Evolutionary conservation across 164 flowering plant species (phyloP).

Genomic region (Piper betle): DNA sequence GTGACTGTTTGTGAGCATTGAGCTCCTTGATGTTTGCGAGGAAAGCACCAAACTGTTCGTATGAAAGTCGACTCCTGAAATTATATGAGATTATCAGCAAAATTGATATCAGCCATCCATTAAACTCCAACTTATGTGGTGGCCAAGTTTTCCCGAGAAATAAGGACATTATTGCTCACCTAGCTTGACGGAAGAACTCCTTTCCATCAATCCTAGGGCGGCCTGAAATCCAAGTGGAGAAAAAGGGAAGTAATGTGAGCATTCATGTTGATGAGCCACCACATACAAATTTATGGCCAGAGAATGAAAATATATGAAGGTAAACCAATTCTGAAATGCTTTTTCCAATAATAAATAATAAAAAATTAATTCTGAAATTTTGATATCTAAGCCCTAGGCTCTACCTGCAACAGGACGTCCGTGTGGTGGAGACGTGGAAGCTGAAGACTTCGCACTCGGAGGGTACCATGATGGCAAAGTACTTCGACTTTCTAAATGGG

Average conservation of each 20-base stretch:
- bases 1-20: conserved; percentile 84
- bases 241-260: background rate
- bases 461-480: conserved; percentile 64
- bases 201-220: conserved; percentile 85
- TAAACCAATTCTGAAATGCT: too few relatives aligned
- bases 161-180: conserved; percentile 27
- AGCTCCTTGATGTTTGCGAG: conserved; percentile 85
- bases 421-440: conserved; percentile 90
- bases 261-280: background rate
- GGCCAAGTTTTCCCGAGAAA: background rate
- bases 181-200: conserved; percentile 93
- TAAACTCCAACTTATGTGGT: too few relatives aligned
- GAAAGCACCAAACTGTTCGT: conserved; percentile 92
- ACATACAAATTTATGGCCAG: background rate
- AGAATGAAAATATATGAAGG: too few relatives aligned
- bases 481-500: conserved; percentile 35
- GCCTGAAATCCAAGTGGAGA: conserved; percentile 21
- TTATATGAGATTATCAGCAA: background rate
- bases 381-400: too few relatives aligned
- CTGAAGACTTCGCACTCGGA: conserved; percentile 89
- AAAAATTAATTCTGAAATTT: too few relatives aligned
- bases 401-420: conserved; percentile 63
- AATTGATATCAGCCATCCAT: background rate
- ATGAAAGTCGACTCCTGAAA: conserved; percentile 77
- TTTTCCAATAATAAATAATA: too few relatives aligned